Base-by-base conservation (phyloP, 306 rosid genomes). In the Mimosa bimucronata region DNA sequence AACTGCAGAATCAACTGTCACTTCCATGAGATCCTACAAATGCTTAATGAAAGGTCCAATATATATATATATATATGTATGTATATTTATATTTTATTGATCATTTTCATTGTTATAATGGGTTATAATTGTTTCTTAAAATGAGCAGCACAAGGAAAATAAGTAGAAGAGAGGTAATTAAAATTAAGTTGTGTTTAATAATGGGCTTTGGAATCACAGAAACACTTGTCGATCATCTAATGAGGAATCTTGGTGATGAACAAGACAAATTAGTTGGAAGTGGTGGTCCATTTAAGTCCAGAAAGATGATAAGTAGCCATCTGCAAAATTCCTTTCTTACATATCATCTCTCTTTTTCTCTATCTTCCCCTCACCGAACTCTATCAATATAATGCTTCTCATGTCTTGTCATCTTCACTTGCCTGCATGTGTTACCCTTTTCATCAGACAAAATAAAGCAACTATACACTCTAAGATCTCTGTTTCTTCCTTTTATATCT, bases 361-460 rank as follows among this genome's bases (percentile, higher is more conserved):
- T 11, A 34, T 1, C 34, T 7, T 21, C 0, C 25, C 25, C 23
- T 10, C 10, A 7, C 4, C 12, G 26, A 19, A 50, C 23, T 21
- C 6, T 0, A 14, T 37, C 18, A 23, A 28, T 34, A 64, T 64
- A 79, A 72, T 88, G 92, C 77, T 75, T 87, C 83, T 85, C 81
- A 85, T 34, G 78, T 86, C 58, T 88, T 80, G 87, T 88, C 85
- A 50, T 81, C 38, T 61, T 61, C 67, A 61, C 80, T 57, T 79
- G 83, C 91, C 83, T 87, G 90, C 90, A 73, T 81, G 97, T 87
- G 88, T 88, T 88, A 92, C 87, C 91, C 87, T 80, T 92, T 88
- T 89, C 96, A 89, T 77, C 68, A 21, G 65, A 64, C 85, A 58
- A 45, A 78, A 78, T 87, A 83, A 85, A 80, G 88, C 73, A 72